Base-by-base conservation (phyloP, 441 rosid genomes). In the Isatis lusitanica region DNA sequence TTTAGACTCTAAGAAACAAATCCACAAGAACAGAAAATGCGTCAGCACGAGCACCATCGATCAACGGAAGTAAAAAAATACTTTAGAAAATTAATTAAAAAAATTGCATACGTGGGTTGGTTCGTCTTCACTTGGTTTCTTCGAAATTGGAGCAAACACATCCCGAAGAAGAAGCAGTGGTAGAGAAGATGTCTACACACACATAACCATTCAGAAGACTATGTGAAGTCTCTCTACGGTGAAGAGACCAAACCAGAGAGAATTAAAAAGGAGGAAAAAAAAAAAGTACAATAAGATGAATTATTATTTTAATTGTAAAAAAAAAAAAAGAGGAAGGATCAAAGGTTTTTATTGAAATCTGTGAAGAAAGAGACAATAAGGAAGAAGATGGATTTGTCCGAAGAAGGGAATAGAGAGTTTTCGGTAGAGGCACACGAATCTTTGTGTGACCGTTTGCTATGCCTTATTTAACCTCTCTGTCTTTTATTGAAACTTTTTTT, bases 371-470 rank as follows among this genome's bases (percentile, higher is more conserved):
- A 66, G 68, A 71, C 75, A 70, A 47, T 47, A 5, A 42, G 58
- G 28, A 47, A 57, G 70, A 52, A 67, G 73, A 59, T 12, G 64
- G 53, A 70, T 67, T 33, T 67, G 78, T 74, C 73, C 68, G 70
- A 40, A 76, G 80, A 50, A 76, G 79, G 81, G 86, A 84, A 82
- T 82, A 85, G 85, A 86, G 86, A 86, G 86, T 82, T 81, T 84
- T 79, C 13, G 62, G 80, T 82, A 74, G 77, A 63, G 15, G 66
- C 62, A 44, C 51, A 60, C 64, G 71, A 76, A 57, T 70, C 62
- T 77, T 55, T 65, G 47, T 76, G 55, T 70, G 65, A 48, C 71
- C 35, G 66, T 70, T 75, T 76, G 60, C 18, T 17, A 11, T 57
- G 75, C 50, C 35, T 63, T 70, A 63, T 76, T 76, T 70, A 76